Conservation (phyloP, 139 green algal genomes). For the Coelastrella sp. region DNA sequence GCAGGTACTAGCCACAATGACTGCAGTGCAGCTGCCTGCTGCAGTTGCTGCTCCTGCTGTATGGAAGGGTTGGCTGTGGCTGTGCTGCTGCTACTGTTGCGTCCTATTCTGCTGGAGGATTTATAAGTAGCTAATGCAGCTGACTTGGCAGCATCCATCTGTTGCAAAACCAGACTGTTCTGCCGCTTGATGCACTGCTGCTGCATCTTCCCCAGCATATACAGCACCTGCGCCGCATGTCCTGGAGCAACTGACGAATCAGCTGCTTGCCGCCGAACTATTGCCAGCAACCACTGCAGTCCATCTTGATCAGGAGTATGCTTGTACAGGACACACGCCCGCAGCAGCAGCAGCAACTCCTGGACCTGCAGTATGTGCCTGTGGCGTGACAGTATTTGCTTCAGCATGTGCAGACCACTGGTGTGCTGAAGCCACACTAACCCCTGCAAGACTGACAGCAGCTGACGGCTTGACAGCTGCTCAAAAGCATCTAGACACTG, state of each 20-base stretch:
- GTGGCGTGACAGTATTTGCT: neutral
- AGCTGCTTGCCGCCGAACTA: neutral
- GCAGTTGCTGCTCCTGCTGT: neutral
- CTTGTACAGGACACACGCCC: conserved; percentile 13
- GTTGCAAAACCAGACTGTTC: neutral
- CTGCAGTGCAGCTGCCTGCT: neutral
- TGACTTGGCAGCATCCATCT: conserved; percentile 4
- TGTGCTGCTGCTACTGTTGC: neutral
- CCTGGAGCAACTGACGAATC: neutral
- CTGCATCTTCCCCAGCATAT: conserved; percentile 36
- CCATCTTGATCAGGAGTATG: neutral
- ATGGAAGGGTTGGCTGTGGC: neutral
- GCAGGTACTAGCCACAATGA: conserved; percentile 1
- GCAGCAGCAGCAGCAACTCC: conserved; percentile 34
- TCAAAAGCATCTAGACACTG: conserved; percentile 15
- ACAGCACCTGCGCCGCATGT: conserved; percentile 21
- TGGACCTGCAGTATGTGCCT: neutral
- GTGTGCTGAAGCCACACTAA: conserved; percentile 8
- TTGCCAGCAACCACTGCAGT: neutral
- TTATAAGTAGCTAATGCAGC: neutral
- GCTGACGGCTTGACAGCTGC: conserved; percentile 26
- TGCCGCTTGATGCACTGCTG: conserved; percentile 8
- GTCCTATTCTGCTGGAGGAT: too few relatives aligned
- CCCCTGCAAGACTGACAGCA: neutral
- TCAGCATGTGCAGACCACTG: conserved; percentile 19